These are phyloP conservation scores for Dryadomyces sulphureus DNA, from an alignment of 2,329 filamentous ascomycete species.

Conservation along the genomic window DNA sequence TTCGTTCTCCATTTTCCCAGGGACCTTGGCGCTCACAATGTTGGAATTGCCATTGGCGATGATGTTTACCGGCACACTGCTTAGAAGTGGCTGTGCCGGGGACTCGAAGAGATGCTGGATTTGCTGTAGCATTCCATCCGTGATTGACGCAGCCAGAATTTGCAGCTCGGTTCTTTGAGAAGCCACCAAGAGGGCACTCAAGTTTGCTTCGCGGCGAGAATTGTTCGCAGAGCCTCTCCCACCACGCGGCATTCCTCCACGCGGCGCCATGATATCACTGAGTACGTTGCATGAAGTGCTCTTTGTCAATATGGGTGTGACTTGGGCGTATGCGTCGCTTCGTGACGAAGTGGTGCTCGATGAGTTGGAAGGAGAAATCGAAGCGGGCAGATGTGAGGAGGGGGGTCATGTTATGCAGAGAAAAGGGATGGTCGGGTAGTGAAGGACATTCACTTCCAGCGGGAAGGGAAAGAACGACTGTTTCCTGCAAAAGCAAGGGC, in stretches of 20 bases:
- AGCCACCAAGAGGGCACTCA: conserved; percentile 31
- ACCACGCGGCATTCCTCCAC: conserved; percentile 6
- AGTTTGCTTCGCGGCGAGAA: conserved; percentile 31
- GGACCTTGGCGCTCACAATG: neutral
- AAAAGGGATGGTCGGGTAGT: neutral
- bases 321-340: neutral
- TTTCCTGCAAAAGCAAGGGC: neutral
- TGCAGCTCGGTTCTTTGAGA: conserved; percentile 37
- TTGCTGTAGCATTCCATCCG: conserved; percentile 38
- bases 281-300: neutral
- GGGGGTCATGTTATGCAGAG: neutral
- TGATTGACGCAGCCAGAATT: conserved; percentile 35
- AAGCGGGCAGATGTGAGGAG: neutral
- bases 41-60: neutral
- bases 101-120: conserved; percentile 34
- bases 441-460: neutral
- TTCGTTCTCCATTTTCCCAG: neutral
- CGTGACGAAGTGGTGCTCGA: neutral
- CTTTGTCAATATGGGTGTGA: neutral
- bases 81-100: conserved; percentile 8
- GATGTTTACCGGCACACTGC: neutral
- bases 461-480: neutral
- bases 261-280: conserved; percentile 7
- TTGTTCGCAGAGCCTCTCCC: conserved; percentile 5
- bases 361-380: neutral